Evolutionary conservation across 2,329 filamentous ascomycete genomes (phyloP), one percentile per base, ranked within the genome.

Genomic region (Penicillium sp.): DNA sequence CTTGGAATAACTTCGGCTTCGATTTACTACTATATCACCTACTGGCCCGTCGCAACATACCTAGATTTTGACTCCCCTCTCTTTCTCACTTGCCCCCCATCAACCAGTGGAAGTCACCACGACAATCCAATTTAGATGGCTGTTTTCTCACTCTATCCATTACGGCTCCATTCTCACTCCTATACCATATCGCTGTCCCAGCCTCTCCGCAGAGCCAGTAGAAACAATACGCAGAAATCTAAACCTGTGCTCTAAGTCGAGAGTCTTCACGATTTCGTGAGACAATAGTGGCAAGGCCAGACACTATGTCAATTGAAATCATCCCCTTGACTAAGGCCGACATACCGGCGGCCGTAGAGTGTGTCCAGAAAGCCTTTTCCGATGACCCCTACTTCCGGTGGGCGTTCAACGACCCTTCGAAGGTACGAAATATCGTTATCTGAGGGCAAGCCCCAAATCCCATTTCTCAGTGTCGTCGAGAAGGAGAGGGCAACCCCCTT

Each of bases 301-400:
- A 13, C 53, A 72, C 44, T 47, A 85, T 85, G 84, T 69, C 78
- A 5, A 83, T 90, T 71, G 74, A 84, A 64, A 83, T 91, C 60
- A 77, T 81, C 4, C 81, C 79, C 9, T 82, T 91, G 69, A 82
- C 81, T 1, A 80, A 86, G 66, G 71, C 74, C 53, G 88, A 91
- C 67, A 89, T 90, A 56, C 83, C 87, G 28, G 86, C 84, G 8
- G 87, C 86, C 24, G 85, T 90, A 55, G 82, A 84, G 42, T 88
- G 86, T 49, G 87, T 91, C 53, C 89, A 91, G 70, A 80, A 84
- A 68, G 88, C 88, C 0, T 91, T 91, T 71, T 84, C 82, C 6
- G 82, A 87, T 12, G 89, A 91, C 68, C 89, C 89, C 0, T 91
- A 90, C 70, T 88, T 87, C 68, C 78, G 79, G 22, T 91, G 88